Conservation (phyloP, 495 filamentous ascomycete species). For the Podospora fimiseda region DNA sequence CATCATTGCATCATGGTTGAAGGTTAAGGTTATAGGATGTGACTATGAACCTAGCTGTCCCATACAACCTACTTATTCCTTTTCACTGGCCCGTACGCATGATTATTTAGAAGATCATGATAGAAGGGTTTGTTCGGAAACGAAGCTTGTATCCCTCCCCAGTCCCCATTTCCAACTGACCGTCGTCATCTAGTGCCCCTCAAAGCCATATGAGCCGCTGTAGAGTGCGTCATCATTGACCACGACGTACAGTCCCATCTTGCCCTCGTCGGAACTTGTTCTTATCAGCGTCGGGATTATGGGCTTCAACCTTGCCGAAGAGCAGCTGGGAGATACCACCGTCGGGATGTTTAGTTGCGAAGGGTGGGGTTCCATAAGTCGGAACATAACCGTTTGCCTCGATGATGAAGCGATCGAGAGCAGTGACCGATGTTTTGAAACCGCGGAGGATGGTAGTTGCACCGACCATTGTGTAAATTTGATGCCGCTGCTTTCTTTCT, state of each 20-base stretch:
- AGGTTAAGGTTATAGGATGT: no score
- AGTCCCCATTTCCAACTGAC: no score
- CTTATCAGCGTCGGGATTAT: background rate
- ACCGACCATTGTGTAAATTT: background rate
- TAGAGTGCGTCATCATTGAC: background rate
- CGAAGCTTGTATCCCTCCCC: no score
- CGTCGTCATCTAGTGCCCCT: background rate
- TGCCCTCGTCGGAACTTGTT: background rate
- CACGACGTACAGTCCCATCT: background rate
- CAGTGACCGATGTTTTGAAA: background rate
- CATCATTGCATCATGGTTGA: no score
- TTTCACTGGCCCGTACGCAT: no score
- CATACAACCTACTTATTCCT: no score
- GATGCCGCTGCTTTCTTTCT: no score
- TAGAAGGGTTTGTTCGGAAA: no score
- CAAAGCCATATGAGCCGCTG: background rate
- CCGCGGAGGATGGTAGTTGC: background rate
- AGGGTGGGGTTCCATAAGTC: background rate
- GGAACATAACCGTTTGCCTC: background rate
- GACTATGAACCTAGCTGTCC: no score
- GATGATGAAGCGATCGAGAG: background rate
- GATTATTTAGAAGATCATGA: no score
- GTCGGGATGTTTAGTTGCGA: background rate
- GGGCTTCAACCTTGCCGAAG: background rate
- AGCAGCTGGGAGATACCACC: background rate